Base-by-base conservation (phyloP, 1,284 basidiomycete species). In the Cystobasidium slooffiae region DNA sequence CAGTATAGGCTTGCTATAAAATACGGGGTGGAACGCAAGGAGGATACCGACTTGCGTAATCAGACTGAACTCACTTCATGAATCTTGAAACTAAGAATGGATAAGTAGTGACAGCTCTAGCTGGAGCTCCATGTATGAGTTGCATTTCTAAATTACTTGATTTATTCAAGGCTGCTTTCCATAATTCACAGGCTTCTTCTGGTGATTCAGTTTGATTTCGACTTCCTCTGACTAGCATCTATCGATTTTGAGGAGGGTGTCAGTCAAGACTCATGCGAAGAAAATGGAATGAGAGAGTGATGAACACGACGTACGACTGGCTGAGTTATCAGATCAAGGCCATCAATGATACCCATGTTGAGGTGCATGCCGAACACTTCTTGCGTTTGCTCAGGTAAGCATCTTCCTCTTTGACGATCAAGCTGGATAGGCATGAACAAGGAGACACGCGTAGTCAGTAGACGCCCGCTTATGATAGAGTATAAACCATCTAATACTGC, bases 171-270 rank as follows among this genome's bases (percentile, higher is more conserved):
- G 52, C 53, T 55, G 62, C 51, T 66, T 73, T 73, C 70, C 70
- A 73, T 43, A 73, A 61, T 14, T 73, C 70, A 31, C 70, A 73
- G 16, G 70, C 70, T 43, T 62, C 51, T 56, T 62, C 56, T 44
- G 70, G 62, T 43, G 62, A 49, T 59, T 73, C 70, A 31, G 70
- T 73, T 24, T 47, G 49, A 52, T 73, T 73, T 44, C 70, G 31
- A 22, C 59, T 64, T 31, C 70, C 70, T 58, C 70, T 22, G 53
- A 73, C 47, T 8, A 73, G 70, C 47, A 72, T 46, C 65, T 53
- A 18, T 37, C n/a, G 8, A 46, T 47, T 22, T 41, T 9, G 24
- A 12, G 24, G 20, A 9, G 41, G 16, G 37, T 4, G 41, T 14
- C n/a, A 18, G 22, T 10, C 49, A 52, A 52, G 31, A 16, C 14